Base-by-base conservation (phyloP, 148 eudicot genomes). In the Chenopodium suecicum region DNA sequence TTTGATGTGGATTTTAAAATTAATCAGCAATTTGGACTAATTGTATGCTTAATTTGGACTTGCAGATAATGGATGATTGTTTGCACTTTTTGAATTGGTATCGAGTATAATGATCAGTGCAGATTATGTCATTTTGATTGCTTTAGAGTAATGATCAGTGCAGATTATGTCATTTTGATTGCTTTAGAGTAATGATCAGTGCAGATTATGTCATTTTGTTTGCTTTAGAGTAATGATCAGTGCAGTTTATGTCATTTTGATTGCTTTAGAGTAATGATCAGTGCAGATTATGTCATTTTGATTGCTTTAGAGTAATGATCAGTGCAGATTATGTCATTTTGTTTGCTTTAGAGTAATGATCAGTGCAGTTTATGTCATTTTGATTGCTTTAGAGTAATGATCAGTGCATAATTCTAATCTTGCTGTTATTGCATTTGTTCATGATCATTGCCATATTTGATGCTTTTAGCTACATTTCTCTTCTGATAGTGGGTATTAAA, bases 21-120 rank as follows among this genome's bases (percentile, higher is more conserved):
- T 13, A 79, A 74, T 74, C 74, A 67, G 32, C 25, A 65, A 75
- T 17, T 73, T 7, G 29, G 25, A 76, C 73, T 82, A 48, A 68
- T 76, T 69, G 52, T 69, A 79, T 73, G 79, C 64, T 75, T 54
- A 60, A 60, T 54, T 79, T 34, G 75, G 56, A 80, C 37, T 27
- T 79, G 77, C 29, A 12, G 58, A 23, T 84, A 29, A 32, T 23
- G 25, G 32, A 16, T 76, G 78, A 32, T 79, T 48, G 50, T 31
- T 10, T 68, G 32, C 46, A 22, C 27, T 22, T 78, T 56, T 79
- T 83, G 82, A 41, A 10, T 84, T 31, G 70, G 77, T 84, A 12
- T 67, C 50, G 6, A 69, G 41, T 75, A 52, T 52, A 11, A 75
- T 83, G 76, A 79, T 83, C 68, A 79, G 20, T 74, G n/a, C n/a